Evolutionary conservation across 495 filamentous ascomycete species (phyloP).

Genomic region (Hyphodiscus hymeniophilus): DNA sequence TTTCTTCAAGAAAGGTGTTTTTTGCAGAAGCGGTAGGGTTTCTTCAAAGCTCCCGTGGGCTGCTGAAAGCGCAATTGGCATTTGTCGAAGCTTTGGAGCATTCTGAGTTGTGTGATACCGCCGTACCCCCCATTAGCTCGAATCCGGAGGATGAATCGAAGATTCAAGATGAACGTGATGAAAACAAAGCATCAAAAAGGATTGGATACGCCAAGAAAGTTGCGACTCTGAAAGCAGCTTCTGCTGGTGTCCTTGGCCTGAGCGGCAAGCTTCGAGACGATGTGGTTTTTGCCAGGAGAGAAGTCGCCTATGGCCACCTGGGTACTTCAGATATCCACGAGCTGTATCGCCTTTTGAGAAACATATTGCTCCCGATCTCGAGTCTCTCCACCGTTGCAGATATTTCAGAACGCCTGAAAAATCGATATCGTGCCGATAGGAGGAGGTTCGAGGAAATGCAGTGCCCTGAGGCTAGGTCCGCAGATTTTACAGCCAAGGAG

Average conservation of each 20-base stretch:
- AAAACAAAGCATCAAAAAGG: background rate
- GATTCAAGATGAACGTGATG: background rate
- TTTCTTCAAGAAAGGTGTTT: constrained; percentile 44
- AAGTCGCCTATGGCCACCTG: constrained; percentile 64
- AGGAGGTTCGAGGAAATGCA: too few relatives aligned
- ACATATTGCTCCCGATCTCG: constrained; percentile 11
- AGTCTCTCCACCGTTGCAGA: constrained; percentile 14
- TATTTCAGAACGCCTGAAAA: constrained; percentile 7
- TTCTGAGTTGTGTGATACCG: background rate
- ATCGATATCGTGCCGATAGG: background rate
- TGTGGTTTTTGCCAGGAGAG: constrained; percentile 70
- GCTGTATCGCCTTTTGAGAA: constrained; percentile 3
- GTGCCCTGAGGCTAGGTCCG: background rate
- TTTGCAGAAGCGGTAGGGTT: constrained; percentile 47
- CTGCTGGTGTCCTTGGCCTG: constrained; percentile 48
- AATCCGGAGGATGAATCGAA: background rate
- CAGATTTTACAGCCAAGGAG: background rate
- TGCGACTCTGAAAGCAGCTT: constrained; percentile 38
- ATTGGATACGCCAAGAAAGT: background rate
- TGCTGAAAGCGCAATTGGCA: constrained; percentile 39
- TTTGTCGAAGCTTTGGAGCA: constrained; percentile 7
- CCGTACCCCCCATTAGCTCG: too few relatives aligned
- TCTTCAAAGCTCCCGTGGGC: constrained; percentile 45
- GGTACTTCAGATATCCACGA: constrained; percentile 46
- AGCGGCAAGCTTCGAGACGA: constrained; percentile 63